phyloP scores from a whole-genome alignment of 192 early-diverging fungal genomes.

The Pilobolus umbonatus region DNA sequence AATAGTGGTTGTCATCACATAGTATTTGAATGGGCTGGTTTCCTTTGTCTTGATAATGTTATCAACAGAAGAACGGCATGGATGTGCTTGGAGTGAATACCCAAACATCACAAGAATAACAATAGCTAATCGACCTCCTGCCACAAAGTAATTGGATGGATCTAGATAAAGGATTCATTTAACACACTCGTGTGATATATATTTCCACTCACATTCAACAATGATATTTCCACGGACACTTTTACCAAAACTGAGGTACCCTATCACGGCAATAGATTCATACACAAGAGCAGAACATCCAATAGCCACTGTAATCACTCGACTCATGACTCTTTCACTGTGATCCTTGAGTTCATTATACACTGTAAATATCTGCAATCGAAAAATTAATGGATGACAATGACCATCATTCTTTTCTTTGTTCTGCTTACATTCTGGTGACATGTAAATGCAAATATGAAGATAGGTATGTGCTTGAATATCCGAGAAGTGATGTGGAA shows the following conservation, averaged over 20 bases:
- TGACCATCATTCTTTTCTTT: neutral
- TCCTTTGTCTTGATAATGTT: slow-evolving; percentile 62
- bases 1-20: slow-evolving; percentile 64
- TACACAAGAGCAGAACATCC: slow-evolving; percentile 74
- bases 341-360: slow-evolving; percentile 95
- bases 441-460: slow-evolving; percentile 99
- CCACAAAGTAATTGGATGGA: slow-evolving; percentile 62
- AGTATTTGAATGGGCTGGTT: slow-evolving; percentile 39
- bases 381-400: neutral
- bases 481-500: slow-evolving; percentile 45
- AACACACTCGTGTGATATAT: neutral
- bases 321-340: slow-evolving; percentile 58
- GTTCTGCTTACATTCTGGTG: slow-evolving; percentile 85
- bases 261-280: slow-evolving; percentile 80
- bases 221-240: slow-evolving; percentile 82
- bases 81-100: slow-evolving; percentile 93
- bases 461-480: slow-evolving; percentile 83
- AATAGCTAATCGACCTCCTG: slow-evolving; percentile 82
- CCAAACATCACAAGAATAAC: slow-evolving; percentile 85
- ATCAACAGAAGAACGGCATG: slow-evolving; percentile 82
- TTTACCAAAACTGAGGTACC: slow-evolving; percentile 93
- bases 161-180: slow-evolving; percentile 59
- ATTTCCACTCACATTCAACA: slow-evolving; percentile 51
- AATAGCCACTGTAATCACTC: slow-evolving; percentile 72
- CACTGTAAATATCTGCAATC: slow-evolving; percentile 77